A percentile compares a stretch with the other conserved stretches of the same genome.
Conservation (phyloP, 1,139 yeast species). For the Candida neerlandica region DNA sequence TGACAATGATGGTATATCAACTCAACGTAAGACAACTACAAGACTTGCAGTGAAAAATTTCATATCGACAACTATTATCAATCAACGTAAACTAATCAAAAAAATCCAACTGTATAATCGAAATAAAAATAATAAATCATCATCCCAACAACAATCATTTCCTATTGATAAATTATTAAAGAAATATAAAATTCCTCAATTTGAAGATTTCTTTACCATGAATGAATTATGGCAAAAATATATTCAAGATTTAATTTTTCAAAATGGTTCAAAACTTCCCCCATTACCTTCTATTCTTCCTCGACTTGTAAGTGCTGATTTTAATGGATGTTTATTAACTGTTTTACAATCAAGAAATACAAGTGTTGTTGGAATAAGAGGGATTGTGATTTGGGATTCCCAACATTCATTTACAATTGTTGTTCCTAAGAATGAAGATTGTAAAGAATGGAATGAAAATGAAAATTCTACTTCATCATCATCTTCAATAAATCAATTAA, state of each 20-base stretch:
- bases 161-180: slow-evolving; percentile 31
- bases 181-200: slow-evolving; percentile 48
- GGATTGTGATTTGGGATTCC: slow-evolving; percentile 87
- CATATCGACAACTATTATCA: slow-evolving; percentile 35
- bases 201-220: slow-evolving; percentile 54
- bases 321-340: slow-evolving; percentile 70
- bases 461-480: slow-evolving; percentile 11
- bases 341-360: slow-evolving; percentile 63
- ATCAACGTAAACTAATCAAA: slow-evolving; percentile 40
- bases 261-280: slow-evolving; percentile 18
- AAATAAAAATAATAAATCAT: slow-evolving; percentile 4
- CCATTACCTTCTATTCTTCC: slow-evolving; percentile 38
- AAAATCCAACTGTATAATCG: slow-evolving; percentile 34
- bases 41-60: slow-evolving; percentile 49
- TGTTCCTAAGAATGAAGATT: slow-evolving; percentile 45
- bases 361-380: slow-evolving; percentile 63
- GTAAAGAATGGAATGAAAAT: slow-evolving; percentile 33
- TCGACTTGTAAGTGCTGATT: slow-evolving; percentile 79
- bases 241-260: slow-evolving; percentile 54
- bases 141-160: slow-evolving; percentile 21
- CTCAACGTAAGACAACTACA: slow-evolving; percentile 32
- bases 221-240: slow-evolving; percentile 66
- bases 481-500: no score
- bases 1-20: slow-evolving; percentile 12
- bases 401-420: slow-evolving; percentile 74